Evolutionary conservation across 2,329 filamentous ascomycete species (phyloP).

Genomic region (Salinomyces thailandicus): DNA sequence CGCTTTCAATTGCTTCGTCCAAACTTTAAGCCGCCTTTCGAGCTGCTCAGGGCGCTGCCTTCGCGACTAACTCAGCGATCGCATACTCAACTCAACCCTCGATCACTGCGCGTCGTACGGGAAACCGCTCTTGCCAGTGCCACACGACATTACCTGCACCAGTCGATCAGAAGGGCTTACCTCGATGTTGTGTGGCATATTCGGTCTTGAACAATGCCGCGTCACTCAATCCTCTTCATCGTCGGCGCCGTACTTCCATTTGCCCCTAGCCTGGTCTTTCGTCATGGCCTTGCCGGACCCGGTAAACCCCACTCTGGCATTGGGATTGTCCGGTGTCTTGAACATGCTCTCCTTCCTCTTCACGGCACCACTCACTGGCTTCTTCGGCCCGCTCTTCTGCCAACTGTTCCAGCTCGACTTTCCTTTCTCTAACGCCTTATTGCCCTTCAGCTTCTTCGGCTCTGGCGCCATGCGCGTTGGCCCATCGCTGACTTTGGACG

Average conservation of each 20-base stretch:
- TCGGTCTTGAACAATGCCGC: too few species aligned
- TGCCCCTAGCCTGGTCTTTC: conserved; percentile 51
- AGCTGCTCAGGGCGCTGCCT: too few species aligned
- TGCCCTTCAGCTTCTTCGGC: conserved; percentile 76
- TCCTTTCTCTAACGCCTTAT: conserved; percentile 78
- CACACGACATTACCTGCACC: not conserved
- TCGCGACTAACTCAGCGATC: too few species aligned
- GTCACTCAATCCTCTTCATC: not conserved
- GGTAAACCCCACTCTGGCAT: conserved; percentile 89
- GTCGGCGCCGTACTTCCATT: conserved; percentile 10
- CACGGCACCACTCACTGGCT: conserved; percentile 13
- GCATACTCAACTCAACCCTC: too few species aligned
- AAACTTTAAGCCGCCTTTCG: not conserved
- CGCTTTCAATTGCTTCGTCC: not conserved
- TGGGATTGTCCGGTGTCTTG: conserved; percentile 66
- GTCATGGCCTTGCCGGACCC: conserved; percentile 94
- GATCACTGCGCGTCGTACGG: too few species aligned
- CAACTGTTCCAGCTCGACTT: conserved; percentile 96
- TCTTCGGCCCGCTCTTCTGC: conserved; percentile 52
- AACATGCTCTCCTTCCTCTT: conserved; percentile 24
- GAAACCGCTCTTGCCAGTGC: not conserved
- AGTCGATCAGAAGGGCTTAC: not conserved
- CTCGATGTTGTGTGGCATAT: too few species aligned
- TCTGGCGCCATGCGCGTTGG: conserved; percentile 35
- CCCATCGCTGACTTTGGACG: conserved; percentile 52